Evolutionary conservation across 768 basidiomycete species (phyloP).

Genomic region (Calvatia gigantea): DNA sequence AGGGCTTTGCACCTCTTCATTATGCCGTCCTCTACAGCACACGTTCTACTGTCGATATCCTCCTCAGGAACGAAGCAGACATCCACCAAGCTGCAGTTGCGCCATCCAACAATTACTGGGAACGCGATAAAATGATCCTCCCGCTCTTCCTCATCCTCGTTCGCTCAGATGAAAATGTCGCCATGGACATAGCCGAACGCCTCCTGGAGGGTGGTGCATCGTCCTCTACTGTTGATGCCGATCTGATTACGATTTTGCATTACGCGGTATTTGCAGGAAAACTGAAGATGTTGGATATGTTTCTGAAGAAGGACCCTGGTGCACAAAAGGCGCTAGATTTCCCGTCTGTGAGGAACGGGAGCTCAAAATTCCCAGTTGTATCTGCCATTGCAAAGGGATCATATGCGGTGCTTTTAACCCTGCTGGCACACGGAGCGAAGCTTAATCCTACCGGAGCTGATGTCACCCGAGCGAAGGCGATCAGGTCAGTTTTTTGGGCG

Average conservation of each 20-base stretch:
- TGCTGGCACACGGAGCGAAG: slow-evolving; percentile 41
- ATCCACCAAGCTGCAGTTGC: slow-evolving; percentile 29
- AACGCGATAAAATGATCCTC: slow-evolving; percentile 25
- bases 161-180: slow-evolving; percentile 37
- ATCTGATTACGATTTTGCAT: slow-evolving; percentile 37
- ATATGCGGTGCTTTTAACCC: slow-evolving; percentile 32
- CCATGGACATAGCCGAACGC: slow-evolving; percentile 33
- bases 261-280: slow-evolving; percentile 30
- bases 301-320: slow-evolving; percentile 40
- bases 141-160: slow-evolving; percentile 38
- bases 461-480: slow-evolving; percentile 29
- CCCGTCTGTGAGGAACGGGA: slow-evolving; percentile 25
- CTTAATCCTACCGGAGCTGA: slow-evolving; percentile 31
- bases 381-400: slow-evolving; percentile 30
- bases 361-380: slow-evolving; percentile 32
- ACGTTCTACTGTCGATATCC: slow-evolving; percentile 37
- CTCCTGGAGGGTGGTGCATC: slow-evolving; percentile 39
- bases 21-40: slow-evolving; percentile 50
- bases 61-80: slow-evolving; percentile 47
- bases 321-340: slow-evolving; percentile 35
- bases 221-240: slow-evolving; percentile 35
- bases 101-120: slow-evolving; percentile 17
- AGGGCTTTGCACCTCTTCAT: slow-evolving; percentile 46
- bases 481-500: slow-evolving; percentile 24
- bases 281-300: slow-evolving; percentile 34